Evolutionary conservation across 148 eudicot genomes (phyloP).

Genomic region (Arbutus unedo): DNA sequence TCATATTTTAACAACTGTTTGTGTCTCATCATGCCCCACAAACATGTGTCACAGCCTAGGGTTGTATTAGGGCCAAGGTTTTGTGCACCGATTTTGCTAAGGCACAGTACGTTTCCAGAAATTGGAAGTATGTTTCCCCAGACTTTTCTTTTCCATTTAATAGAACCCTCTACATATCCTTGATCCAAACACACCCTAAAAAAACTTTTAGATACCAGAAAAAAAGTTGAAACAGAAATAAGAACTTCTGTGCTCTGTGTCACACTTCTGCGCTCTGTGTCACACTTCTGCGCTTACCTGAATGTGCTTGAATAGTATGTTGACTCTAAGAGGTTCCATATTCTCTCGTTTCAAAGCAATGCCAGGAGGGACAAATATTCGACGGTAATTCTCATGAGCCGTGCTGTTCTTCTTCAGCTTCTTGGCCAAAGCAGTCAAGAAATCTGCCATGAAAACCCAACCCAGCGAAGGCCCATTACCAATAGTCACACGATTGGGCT

Average conservation of each 20-base stretch:
- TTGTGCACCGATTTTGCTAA: not conserved
- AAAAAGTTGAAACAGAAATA: not conserved
- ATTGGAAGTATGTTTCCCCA: not conserved
- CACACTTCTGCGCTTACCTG: constrained; percentile 39
- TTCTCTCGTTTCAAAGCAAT: constrained; percentile 52
- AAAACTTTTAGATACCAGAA: not conserved
- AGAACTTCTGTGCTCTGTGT: not conserved
- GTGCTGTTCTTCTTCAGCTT: constrained; percentile 64
- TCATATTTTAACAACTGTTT: not conserved
- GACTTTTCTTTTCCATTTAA: not conserved
- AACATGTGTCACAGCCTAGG: not conserved
- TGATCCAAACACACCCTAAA: too few species aligned
- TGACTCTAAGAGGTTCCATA: constrained; percentile 67
- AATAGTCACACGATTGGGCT: constrained; percentile 69
- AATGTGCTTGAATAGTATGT: constrained; percentile 76
- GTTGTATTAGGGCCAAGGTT: not conserved
- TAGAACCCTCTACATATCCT: not conserved
- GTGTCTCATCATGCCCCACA: too few species aligned
- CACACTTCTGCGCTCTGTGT: constrained; percentile 1
- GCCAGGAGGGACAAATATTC: constrained; percentile 74
- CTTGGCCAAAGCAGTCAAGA: constrained; percentile 56
- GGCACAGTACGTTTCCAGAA: not conserved
- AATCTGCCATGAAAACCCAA: constrained; percentile 80
- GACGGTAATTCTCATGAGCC: constrained; percentile 58
- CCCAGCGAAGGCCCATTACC: constrained; percentile 75